Evolutionary conservation across 352 stramenopile species (phyloP), one percentile per base, ranked within the genome.

Genomic region (Globisporangium nodosum): DNA sequence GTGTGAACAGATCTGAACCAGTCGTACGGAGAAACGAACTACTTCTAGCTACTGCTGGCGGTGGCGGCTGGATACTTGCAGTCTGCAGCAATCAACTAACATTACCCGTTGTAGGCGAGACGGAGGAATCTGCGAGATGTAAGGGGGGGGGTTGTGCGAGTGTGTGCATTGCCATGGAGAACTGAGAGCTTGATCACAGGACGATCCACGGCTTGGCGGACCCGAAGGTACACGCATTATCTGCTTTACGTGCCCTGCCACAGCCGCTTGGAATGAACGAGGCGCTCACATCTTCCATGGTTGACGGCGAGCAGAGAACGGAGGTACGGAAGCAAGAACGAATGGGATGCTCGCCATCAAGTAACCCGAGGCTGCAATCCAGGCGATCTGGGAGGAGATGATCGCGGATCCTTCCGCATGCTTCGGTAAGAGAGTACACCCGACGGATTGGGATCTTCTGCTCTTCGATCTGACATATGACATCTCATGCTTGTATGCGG

Each of bases 371-470:
- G 24, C 2, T 52, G 18, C 54, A 40, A 37, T 37, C 20, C 40
- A 94, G 82, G 79, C 79, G 8, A 90, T 94, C 51, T 94, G 85
- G 85, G 82, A 94, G 73, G 85, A 92, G 58, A 94, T 94, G 85
- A 82, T 94, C 54, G 85, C 85, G 27, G 81, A 94, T 68, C 85
- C 85, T 3, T 84, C 82, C 20, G 75, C 76, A 4, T 94, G 85
- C 52, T 90, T 94, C 35, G 74, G 85, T 92, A 13, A 51, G 58
- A n/a, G 16, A 16, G 45, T 33, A 9, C 20, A 21, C 11, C 15
- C 9, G 42, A 18, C 5, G 21, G 15, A 15, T 27, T 21, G n/a
- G 15, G 13, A 15, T 40, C 20, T 24, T 30, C n/a, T 0, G 12
- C 12, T 30, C 3, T 5, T 48, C 1, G 15, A 39, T 49, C 21